phyloP scores from a whole-genome alignment of 139 green algal genomes.

The Trebouxia sp. region DNA sequence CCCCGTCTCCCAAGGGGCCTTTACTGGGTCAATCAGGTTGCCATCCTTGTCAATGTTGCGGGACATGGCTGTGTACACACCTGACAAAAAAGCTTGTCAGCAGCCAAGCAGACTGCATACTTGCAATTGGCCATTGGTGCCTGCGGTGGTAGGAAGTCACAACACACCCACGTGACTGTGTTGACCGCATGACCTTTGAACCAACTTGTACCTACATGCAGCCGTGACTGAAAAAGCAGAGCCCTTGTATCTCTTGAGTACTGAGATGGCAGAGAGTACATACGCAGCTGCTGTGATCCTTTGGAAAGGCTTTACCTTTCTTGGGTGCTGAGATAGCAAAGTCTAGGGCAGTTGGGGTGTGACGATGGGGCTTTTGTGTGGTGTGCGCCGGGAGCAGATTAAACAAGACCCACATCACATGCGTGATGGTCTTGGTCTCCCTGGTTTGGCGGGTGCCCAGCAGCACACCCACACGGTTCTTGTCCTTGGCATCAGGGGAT shows the following conservation, averaged over 20 bases:
- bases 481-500: slow-evolving; percentile 12
- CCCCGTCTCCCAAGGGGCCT: slow-evolving; percentile 37
- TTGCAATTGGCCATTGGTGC: too few species aligned
- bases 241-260: background rate
- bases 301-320: background rate
- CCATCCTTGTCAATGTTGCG: slow-evolving; percentile 39
- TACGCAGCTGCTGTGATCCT: too few species aligned
- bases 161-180: too few species aligned
- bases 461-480: slow-evolving; percentile 39
- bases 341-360: slow-evolving; percentile 47
- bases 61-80: slow-evolving; percentile 45
- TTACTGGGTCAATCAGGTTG: slow-evolving; percentile 43
- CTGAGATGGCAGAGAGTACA: slow-evolving; percentile 41
- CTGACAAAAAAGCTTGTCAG: background rate
- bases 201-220: too few species aligned
- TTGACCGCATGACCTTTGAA: too few species aligned
- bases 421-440: slow-evolving; percentile 50
- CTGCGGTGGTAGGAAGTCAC: too few species aligned
- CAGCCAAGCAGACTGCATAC: background rate
- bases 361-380: slow-evolving; percentile 41
- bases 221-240: background rate
- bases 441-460: slow-evolving; percentile 35
- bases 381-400: slow-evolving; percentile 37
- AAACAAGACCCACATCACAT: slow-evolving; percentile 46
- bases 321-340: slow-evolving; percentile 38